phyloP scores from a whole-genome alignment of 208 protist species.

The Acanthamoeba culbertsoni region DNA sequence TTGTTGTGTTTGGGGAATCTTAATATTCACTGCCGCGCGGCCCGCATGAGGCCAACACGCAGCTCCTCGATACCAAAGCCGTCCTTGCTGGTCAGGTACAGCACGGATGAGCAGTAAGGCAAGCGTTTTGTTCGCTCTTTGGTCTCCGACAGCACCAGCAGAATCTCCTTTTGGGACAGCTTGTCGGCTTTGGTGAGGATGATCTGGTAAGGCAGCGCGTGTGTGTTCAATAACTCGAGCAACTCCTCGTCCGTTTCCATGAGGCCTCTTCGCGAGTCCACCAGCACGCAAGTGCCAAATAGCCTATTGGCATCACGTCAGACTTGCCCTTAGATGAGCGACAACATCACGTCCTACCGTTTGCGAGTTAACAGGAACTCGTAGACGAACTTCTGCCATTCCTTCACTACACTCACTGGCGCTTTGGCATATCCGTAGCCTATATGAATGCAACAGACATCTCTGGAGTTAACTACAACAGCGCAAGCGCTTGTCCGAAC shows the following conservation, averaged over 20 bases:
- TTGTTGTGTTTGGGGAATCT: too few species aligned
- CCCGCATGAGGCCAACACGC: neutral
- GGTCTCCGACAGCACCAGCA: neutral
- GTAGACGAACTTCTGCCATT: constrained; percentile 30
- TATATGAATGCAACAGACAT: neutral
- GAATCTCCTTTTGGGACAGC: neutral
- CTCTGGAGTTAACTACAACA: neutral
- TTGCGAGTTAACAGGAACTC: neutral
- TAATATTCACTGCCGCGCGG: too few species aligned
- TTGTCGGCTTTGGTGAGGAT: constrained; percentile 56
- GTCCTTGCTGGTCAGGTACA: constrained; percentile 49
- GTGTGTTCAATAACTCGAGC: constrained; percentile 14
- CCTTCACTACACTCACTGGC: neutral
- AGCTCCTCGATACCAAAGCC: neutral
- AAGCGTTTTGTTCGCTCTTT: neutral
- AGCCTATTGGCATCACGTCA: neutral
- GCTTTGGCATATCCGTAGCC: constrained; percentile 55
- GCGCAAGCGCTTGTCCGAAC: neutral
- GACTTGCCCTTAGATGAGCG: too few species aligned
- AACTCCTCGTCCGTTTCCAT: neutral
- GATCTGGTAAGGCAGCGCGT: neutral
- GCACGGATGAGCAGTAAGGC: neutral
- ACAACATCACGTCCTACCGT: neutral
- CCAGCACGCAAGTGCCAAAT: neutral
- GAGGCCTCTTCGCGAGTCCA: constrained; percentile 39